Conservation (phyloP, 805 yeast species). For the Sugiyamaella smithiae region DNA sequence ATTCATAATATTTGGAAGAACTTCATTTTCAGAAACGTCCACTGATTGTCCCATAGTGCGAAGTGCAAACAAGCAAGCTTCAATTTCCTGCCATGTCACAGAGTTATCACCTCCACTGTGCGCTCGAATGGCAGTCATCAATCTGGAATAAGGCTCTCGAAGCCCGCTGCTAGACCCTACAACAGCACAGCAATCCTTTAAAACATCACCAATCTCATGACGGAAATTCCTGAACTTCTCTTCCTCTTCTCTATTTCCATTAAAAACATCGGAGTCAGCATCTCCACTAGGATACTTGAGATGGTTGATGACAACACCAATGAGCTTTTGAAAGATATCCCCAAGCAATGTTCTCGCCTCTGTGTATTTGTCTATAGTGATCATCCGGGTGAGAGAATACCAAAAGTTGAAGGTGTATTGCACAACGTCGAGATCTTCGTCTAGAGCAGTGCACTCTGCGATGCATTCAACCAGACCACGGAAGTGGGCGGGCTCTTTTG, state of each 20-base stretch:
- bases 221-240: constrained; percentile 93
- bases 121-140: constrained; percentile 42
- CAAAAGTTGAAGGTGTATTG: constrained; percentile 91
- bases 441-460: constrained; percentile 65
- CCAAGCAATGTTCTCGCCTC: constrained; percentile 49
- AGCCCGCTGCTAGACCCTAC: constrained; percentile 75
- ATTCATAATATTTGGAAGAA: constrained; percentile 76
- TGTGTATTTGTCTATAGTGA: constrained; percentile 57
- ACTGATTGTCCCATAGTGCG: constrained; percentile 95
- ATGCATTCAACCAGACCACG: constrained; percentile 70
- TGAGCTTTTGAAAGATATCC: constrained; percentile 57
- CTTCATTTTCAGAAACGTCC: constrained; percentile 56
- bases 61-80: constrained; percentile 84
- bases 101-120: constrained; percentile 33
- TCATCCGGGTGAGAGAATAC: constrained; percentile 73
- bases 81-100: constrained; percentile 74
- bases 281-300: constrained; percentile 66
- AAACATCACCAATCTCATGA: constrained; percentile 96
- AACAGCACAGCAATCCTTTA: constrained; percentile 91
- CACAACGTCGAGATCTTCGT: constrained; percentile 83
- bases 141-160: constrained; percentile 61
- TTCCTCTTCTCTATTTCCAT: constrained; percentile 71
- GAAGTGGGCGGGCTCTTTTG: constrained; percentile 66
- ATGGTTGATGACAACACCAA: constrained; percentile 61
- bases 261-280: constrained; percentile 49